phyloP scores from a whole-genome alignment of 2,329 filamentous ascomycete species.

The Dothideomycetes sp. region DNA sequence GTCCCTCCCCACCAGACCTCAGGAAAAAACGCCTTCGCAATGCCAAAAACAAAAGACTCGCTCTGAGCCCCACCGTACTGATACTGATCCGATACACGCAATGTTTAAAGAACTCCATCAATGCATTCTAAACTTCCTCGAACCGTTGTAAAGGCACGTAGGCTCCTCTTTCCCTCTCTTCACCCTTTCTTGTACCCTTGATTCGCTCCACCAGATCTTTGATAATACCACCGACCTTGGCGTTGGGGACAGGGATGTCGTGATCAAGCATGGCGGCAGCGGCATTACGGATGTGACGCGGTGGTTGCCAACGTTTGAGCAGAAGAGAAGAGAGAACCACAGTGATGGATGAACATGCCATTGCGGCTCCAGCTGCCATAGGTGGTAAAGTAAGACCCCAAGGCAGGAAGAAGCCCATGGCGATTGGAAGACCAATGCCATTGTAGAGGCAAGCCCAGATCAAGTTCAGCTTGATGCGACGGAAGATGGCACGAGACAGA shows the following conservation, averaged over 20 bases:
- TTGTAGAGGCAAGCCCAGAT: constrained; percentile 94
- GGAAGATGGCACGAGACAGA: constrained; percentile 77
- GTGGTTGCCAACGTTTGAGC: constrained; percentile 77
- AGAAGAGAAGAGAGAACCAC: constrained; percentile 78
- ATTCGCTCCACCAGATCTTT: constrained; percentile 4
- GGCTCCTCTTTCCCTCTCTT: constrained; percentile 28
- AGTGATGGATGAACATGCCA: constrained; percentile 83
- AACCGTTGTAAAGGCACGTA: constrained; percentile 39
- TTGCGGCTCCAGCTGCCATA: constrained; percentile 88
- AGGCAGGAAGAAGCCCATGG: constrained; percentile 92
- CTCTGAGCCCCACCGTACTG: too few species aligned
- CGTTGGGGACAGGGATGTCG: constrained; percentile 15
- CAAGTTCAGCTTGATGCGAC: constrained; percentile 86
- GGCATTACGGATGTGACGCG: constrained; percentile 70
- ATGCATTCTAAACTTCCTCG: constrained; percentile 24
- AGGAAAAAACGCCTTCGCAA: too few species aligned
- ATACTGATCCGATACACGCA: too few species aligned
- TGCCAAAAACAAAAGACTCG: too few species aligned
- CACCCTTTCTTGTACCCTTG: constrained; percentile 28
- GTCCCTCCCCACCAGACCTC: too few species aligned
- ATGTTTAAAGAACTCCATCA: too few species aligned
- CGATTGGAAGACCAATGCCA: constrained; percentile 79
- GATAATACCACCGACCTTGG: constrained; percentile 3
- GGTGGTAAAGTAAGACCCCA: constrained; percentile 82
- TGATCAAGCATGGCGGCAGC: constrained; percentile 38